Base-by-base conservation (phyloP, 2,329 filamentous ascomycete species). In the Penicillium sclerotiorum region DNA sequence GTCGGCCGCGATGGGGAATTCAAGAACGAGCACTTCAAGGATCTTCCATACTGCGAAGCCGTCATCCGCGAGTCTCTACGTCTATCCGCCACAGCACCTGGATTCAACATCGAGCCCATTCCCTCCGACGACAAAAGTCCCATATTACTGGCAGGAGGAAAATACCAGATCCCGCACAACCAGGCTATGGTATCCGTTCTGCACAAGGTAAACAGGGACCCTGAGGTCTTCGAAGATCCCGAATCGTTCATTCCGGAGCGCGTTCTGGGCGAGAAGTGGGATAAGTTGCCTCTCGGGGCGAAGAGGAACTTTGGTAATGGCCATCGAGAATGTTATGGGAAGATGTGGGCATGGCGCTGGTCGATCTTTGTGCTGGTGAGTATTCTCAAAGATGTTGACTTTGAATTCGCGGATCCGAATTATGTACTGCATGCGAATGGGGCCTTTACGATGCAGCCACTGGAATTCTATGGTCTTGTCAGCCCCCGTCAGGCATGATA, bases 301-400 rank as follows among this genome's bases (percentile, higher is more conserved):
- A 88, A 83, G 82, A 88, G 88, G 53, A 64, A 88, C 4, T 93
- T 91, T 59, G 89, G 89, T 0, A 88, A 88, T 50, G 88, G 88
- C 2, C 77, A 81, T 52, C 75, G 89, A 40, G 82, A 75, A 1
- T 93, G 88, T 57, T 90, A 90, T 49, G 88, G 89, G 1, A 75
- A 84, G 6, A 77, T 80, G 0, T 91, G 90, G 66, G 87, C 88
- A 1, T 88, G 84, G 84, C 86, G 91, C 62, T 89, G 91, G 72
- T 79, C 81, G 1, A 65, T 88, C 8, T 70, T 89, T 5, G 77
- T 79, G 6, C 73, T 86, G 54, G 80, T 83, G 0, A 77, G 84
- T 55, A 68, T 90, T 6, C 72, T 91, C 48, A 86, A 88, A 60
- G 87, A 86, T 12, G 36, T 47, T 12, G 80, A 89, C 55, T 81